Base-by-base conservation (phyloP, 176 grass and related monocot genomes). In the Phyllostachys edulis region DNA sequence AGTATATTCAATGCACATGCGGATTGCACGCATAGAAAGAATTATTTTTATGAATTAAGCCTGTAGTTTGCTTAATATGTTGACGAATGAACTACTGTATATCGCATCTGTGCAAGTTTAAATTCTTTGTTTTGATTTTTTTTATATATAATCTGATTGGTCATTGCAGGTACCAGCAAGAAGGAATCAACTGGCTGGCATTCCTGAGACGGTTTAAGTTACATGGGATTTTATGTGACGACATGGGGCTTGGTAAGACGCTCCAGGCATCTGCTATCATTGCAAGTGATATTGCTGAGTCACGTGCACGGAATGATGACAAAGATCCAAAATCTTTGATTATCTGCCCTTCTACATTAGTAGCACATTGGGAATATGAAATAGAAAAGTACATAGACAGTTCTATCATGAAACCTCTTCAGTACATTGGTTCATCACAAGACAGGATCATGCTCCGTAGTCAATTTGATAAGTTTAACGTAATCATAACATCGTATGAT, bases 151-250 rank as follows among this genome's bases (percentile, higher is more conserved):
- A 74, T 75, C 17, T 84, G 27, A 4, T 75, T 90, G 59, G 47
- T 81, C 4, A 26, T 65, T 82, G 44, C 73, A 99, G 96, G 91
- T 99, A 99, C 86, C 96, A 99, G 67, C 96, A 99, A 90, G 96
- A 99, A 89, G 96, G 96, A 42, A 96, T 99, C 38, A 99, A 99
- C 83, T 99, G 96, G 96, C 82, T 99, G 51, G 89, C 93, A 84
- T 99, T 99, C 84, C 82, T 99, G 63, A 94, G 86, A 71, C 85
- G 93, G 39, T 99, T 99, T 80, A 99, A 99, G 79, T 80, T 99
- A 59, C 96, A 99, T 78, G 96, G 96, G 87, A 99, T 99, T 88
- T 89, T 99, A 81, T 99, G 96, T 87, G 96, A 99, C 88, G 96
- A 99, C 78, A 99, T 99, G 96, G 96, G 96, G 38, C 89, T 99